A percentile compares a stretch with the other conserved stretches of the same genome.
Evolutionary conservation across 352 stramenopile species (phyloP).

Genomic region (Globisporangium apiculatum): DNA sequence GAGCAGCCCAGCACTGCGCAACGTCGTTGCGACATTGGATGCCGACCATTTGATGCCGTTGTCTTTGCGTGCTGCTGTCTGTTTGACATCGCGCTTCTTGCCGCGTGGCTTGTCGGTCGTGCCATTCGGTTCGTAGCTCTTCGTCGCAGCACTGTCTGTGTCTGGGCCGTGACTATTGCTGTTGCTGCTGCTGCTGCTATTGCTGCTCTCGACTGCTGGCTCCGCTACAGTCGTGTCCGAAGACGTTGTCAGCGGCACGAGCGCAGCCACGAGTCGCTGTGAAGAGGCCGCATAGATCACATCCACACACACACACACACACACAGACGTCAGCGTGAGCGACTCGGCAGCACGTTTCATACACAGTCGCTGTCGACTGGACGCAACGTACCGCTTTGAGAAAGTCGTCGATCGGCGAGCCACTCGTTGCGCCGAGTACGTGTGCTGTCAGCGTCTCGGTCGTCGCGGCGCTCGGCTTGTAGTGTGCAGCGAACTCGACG

Average conservation of each 20-base stretch:
- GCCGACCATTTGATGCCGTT: slow-evolving; percentile 18
- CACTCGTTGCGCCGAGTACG: slow-evolving; percentile 3
- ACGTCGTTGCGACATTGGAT: slow-evolving; percentile 16
- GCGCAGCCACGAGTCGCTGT: slow-evolving; percentile 13
- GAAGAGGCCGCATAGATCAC: too few relatives aligned
- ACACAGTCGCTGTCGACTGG: too few relatives aligned
- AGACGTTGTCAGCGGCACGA: slow-evolving; percentile 6
- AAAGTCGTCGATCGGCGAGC: slow-evolving; percentile 27
- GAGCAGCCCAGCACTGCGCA: slow-evolving; percentile 46
- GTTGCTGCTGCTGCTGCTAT: too few relatives aligned
- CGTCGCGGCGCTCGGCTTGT: slow-evolving; percentile 5
- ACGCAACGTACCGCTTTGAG: slow-evolving; percentile 32
- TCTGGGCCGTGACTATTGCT: too few relatives aligned
- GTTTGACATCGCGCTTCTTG: neutral
- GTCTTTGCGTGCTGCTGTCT: neutral
- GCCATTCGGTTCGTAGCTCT: neutral
- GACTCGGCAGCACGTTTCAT: neutral
- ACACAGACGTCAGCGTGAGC: neutral
- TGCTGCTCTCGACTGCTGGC: neutral
- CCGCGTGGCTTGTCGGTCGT: neutral
- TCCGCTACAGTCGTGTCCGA: neutral
- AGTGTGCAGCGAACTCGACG: neutral
- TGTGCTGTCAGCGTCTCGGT: slow-evolving; percentile 2
- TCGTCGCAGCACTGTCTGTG: too few relatives aligned
- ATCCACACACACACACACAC: neutral